A percentile compares a stretch with the other conserved stretches of the same genome.
phyloP scores from a whole-genome alignment of 495 filamentous ascomycete species.

The Pseudomonodictys pantanalensis region DNA sequence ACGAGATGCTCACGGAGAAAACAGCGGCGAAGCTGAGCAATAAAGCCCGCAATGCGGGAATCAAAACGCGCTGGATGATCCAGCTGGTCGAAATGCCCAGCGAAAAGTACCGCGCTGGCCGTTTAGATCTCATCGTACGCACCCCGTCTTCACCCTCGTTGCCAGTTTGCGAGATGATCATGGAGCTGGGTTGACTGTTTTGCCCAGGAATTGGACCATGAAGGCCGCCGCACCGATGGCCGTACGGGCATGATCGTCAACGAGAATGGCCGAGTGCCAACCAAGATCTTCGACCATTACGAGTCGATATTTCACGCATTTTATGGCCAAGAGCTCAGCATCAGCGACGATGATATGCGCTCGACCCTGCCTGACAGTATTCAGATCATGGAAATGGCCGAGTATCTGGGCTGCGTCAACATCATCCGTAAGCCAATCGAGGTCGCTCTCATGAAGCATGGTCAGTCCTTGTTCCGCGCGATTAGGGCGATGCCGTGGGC shows the following conservation, averaged over 20 bases:
- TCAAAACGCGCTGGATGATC: conserved; percentile 31
- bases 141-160: neutral
- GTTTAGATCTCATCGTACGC: conserved; percentile 26
- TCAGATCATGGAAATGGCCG: conserved; percentile 45
- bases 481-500: conserved; percentile 41
- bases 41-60: conserved; percentile 23
- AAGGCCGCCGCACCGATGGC: conserved; percentile 6
- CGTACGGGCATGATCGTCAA: conserved; percentile 14
- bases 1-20: conserved; percentile 17
- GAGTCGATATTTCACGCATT: conserved; percentile 46
- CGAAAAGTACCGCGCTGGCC: conserved; percentile 13
- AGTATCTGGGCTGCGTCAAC: conserved; percentile 40
- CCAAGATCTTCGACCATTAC: conserved; percentile 34
- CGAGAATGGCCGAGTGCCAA: conserved; percentile 33
- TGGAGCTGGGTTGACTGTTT: neutral
- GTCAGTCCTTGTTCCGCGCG: conserved; percentile 42
- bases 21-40: conserved; percentile 14
- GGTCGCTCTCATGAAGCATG: conserved; percentile 42
- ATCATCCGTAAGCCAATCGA: conserved; percentile 45
- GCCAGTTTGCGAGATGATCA: neutral
- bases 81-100: conserved; percentile 12
- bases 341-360: conserved; percentile 35
- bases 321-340: conserved; percentile 39
- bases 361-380: conserved; percentile 36
- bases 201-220: conserved; percentile 16